A percentile compares a stretch with the other conserved stretches of the same genome.
These are phyloP conservation scores for Marsdenia floribunda DNA, from an alignment of 257 asterid genomes.

Conservation along the genomic window DNA sequence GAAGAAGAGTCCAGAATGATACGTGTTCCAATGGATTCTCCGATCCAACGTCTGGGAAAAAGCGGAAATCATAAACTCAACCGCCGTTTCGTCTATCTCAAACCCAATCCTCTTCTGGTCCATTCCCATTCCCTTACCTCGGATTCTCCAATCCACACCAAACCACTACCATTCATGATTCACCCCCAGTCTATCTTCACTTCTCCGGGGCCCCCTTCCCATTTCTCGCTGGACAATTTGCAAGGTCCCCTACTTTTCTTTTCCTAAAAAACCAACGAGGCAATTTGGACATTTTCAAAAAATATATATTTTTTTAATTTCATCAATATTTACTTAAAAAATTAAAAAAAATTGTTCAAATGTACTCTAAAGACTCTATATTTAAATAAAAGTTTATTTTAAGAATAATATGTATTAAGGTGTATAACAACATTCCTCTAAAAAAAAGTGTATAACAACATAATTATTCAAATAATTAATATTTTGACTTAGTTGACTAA, in stretches of 20 bases:
- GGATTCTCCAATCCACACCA: neutral
- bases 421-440: too few species aligned
- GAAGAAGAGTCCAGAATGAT: neutral
- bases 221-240: neutral
- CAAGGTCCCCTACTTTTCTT: neutral
- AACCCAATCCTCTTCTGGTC: neutral
- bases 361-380: too few species aligned
- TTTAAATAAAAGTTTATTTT: too few species aligned
- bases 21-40: neutral
- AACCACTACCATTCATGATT: neutral
- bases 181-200: neutral
- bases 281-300: too few species aligned
- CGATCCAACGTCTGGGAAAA: constrained; percentile 4
- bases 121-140: neutral
- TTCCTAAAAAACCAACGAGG: too few species aligned
- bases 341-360: too few species aligned
- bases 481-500: too few species aligned
- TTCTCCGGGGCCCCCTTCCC: neutral
- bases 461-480: too few species aligned
- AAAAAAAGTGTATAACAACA: too few species aligned
- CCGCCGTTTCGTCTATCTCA: neutral
- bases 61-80: neutral
- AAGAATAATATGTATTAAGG: too few species aligned
- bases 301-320: too few species aligned
- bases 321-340: too few species aligned